Conservation (phyloP, 2,329 filamentous ascomycete species). For the Xylaria arbuscula region DNA sequence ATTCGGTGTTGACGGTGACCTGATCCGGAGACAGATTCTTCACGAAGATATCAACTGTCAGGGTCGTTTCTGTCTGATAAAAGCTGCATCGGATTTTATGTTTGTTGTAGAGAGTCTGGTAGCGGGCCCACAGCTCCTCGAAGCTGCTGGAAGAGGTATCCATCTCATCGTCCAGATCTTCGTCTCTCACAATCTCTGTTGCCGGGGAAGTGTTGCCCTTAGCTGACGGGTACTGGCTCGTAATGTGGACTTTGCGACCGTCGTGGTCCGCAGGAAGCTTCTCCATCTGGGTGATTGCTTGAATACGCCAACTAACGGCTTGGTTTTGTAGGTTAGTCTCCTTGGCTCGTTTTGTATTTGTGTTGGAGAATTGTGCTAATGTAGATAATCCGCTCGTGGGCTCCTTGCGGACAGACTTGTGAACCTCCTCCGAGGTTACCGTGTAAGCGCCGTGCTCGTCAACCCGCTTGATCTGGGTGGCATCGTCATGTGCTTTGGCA, state of each 20-base stretch:
- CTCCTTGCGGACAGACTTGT: conserved; percentile 35
- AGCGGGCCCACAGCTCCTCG: conserved; percentile 42
- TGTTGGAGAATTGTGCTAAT: background rate
- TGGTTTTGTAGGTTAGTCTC: conserved; percentile 50
- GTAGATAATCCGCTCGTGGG: conserved; percentile 39
- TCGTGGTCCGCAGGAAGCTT: conserved; percentile 58
- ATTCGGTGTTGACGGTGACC: conserved; percentile 53
- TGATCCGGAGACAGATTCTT: conserved; percentile 56
- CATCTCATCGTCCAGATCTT: background rate
- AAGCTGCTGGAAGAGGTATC: conserved; percentile 26
- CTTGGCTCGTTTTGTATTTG: conserved; percentile 39
- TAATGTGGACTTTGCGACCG: conserved; percentile 59
- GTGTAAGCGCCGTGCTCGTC: conserved; percentile 62
- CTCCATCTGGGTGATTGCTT: conserved; percentile 60
- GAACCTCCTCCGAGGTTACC: conserved; percentile 52
- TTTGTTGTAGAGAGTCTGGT: conserved; percentile 37
- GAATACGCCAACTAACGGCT: conserved; percentile 59
- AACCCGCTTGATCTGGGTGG: conserved; percentile 53
- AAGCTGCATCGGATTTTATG: conserved; percentile 55
- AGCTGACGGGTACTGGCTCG: conserved; percentile 46
- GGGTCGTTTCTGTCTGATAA: conserved; percentile 54
- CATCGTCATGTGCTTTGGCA: conserved; percentile 52
- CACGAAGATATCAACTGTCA: conserved; percentile 55
- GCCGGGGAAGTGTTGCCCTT: conserved; percentile 42
- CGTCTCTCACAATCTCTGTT: background rate